phyloP scores from a whole-genome alignment of 441 rosid species.

The Populus tomentosa region DNA sequence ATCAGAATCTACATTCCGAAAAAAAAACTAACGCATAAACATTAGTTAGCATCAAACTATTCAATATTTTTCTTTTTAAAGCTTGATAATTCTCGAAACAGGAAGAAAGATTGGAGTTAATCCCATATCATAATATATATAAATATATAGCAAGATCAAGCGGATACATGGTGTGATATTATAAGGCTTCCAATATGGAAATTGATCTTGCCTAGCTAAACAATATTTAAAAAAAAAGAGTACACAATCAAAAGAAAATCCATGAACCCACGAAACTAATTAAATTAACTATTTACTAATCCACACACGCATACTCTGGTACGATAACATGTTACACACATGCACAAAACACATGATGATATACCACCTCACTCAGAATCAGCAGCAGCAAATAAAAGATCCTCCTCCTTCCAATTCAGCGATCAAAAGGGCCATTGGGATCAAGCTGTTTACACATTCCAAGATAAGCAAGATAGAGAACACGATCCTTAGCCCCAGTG shows the following conservation, averaged over 20 bases:
- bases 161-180: background rate
- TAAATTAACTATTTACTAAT: background rate
- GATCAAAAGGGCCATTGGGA: conserved; percentile 42
- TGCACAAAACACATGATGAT: background rate
- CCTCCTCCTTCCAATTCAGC: background rate
- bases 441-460: conserved; percentile 57
- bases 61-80: background rate
- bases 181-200: background rate
- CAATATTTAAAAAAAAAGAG: background rate
- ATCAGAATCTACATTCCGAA: background rate
- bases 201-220: background rate
- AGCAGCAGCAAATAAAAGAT: background rate
- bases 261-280: background rate
- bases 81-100: background rate
- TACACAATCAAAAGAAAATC: background rate
- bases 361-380: background rate
- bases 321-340: background rate
- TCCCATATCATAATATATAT: background rate
- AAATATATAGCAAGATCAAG: background rate
- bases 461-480: conserved; percentile 60
- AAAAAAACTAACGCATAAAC: background rate
- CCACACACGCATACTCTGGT: background rate
- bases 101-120: background rate
- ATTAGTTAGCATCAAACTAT: background rate
- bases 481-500: conserved; percentile 73